Conservation (phyloP, 306 rosid genomes). For the Coriaria nepalensis region DNA sequence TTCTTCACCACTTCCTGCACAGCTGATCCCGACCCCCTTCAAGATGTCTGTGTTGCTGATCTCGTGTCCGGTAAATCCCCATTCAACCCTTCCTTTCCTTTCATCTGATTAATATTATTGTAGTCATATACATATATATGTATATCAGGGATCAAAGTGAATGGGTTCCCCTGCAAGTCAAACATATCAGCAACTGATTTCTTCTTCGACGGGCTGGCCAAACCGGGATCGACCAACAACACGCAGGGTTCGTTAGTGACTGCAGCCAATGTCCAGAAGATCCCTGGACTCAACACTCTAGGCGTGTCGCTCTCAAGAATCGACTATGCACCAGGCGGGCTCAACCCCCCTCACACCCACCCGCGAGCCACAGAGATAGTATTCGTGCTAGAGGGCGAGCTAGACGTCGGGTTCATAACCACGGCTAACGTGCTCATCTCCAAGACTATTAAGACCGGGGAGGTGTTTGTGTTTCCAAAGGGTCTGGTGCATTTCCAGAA, state of each 20-base stretch:
- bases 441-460: conserved; percentile 7
- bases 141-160: conserved; percentile 9
- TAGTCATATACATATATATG: not conserved
- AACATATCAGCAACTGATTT: conserved; percentile 5
- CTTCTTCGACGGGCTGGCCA: conserved; percentile 11
- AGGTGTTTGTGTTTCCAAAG: conserved; percentile 8
- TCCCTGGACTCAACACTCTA: conserved; percentile 14
- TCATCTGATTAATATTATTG: not conserved
- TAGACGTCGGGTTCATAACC: conserved; percentile 12
- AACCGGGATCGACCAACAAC: conserved; percentile 10
- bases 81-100: not conserved
- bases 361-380: conserved; percentile 16
- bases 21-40: conserved; percentile 14
- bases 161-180: conserved; percentile 11
- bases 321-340: conserved; percentile 11
- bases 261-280: conserved; percentile 8
- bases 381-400: conserved; percentile 12
- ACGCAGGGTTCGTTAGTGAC: conserved; percentile 8
- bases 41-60: conserved; percentile 12
- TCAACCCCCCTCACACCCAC: conserved; percentile 13
- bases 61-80: conserved; percentile 4
- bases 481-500: conserved; percentile 13
- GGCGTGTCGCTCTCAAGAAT: conserved; percentile 11
- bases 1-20: too few relatives aligned
- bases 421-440: conserved; percentile 8